Evolutionary conservation across 495 filamentous ascomycete genomes (phyloP).

Genomic region (Cenococcum geophilum): DNA sequence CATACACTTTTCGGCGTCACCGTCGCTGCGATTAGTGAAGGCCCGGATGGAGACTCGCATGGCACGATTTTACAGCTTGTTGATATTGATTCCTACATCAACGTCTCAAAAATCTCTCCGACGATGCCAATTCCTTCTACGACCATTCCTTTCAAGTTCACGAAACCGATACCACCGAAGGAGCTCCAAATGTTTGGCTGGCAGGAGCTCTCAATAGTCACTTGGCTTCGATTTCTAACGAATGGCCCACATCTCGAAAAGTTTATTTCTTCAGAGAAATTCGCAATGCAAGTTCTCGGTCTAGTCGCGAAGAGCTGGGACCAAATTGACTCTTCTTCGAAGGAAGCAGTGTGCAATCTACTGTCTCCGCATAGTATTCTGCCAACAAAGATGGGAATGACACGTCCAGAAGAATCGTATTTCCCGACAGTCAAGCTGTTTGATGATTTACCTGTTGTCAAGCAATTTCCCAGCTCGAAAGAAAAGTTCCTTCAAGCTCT

Average conservation of each 20-base stretch:
- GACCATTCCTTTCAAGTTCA: slow-evolving; percentile 76
- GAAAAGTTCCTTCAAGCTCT: slow-evolving; percentile 79
- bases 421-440: slow-evolving; percentile 91
- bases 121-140: slow-evolving; percentile 77
- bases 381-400: slow-evolving; percentile 89
- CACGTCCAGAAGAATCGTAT: slow-evolving; percentile 77
- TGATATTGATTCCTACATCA: slow-evolving; percentile 67
- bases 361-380: slow-evolving; percentile 68
- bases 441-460: slow-evolving; percentile 79
- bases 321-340: slow-evolving; percentile 55
- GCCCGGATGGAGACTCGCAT: slow-evolving; percentile 42
- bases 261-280: slow-evolving; percentile 62
- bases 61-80: slow-evolving; percentile 68
- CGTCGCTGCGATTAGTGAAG: slow-evolving; percentile 68
- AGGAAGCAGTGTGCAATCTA: slow-evolving; percentile 54
- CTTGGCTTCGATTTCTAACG: slow-evolving; percentile 76
- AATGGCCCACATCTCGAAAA: slow-evolving; percentile 52
- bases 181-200: slow-evolving; percentile 77
- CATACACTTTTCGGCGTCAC: slow-evolving; percentile 68
- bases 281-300: slow-evolving; percentile 70
- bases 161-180: slow-evolving; percentile 51
- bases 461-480: slow-evolving; percentile 64
- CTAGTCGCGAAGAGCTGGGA: slow-evolving; percentile 89
- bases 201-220: slow-evolving; percentile 70
- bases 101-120: slow-evolving; percentile 64